Conservation (phyloP, 2,329 filamentous ascomycete species). For the Simplicillium aogashimaense region DNA sequence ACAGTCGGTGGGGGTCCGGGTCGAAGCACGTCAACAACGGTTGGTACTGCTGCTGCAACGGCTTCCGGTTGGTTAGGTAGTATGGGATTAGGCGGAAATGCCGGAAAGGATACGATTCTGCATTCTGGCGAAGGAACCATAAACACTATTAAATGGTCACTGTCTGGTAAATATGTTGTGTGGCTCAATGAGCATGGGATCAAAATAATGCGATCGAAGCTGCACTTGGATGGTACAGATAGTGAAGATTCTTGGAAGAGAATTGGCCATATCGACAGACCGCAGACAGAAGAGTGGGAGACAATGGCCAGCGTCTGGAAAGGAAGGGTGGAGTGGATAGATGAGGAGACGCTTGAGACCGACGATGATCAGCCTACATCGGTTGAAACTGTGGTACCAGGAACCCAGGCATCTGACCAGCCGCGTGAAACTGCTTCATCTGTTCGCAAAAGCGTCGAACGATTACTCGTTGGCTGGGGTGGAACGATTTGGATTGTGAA, state of each 20-base stretch:
- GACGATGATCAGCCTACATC: conserved; percentile 44
- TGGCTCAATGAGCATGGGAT: conserved; percentile 98
- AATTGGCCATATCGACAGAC: conserved; percentile 84
- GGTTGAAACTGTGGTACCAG: conserved; percentile 13
- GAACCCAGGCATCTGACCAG: conserved; percentile 26
- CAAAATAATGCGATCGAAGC: conserved; percentile 90
- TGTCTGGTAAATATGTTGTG: conserved; percentile 82
- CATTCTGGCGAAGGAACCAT: conserved; percentile 91
- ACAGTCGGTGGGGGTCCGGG: conserved; percentile 74
- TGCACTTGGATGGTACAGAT: conserved; percentile 68
- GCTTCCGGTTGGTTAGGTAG: conserved; percentile 87
- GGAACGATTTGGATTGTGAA: conserved; percentile 94
- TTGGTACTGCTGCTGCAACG: conserved; percentile 68
- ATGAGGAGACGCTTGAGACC: conserved; percentile 67
- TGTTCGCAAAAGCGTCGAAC: conserved; percentile 52
- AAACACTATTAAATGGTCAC: conserved; percentile 86
- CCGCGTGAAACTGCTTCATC: conserved; percentile 36
- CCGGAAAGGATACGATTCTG: conserved; percentile 74
- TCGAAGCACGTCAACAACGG: conserved; percentile 79
- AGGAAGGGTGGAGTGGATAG: conserved; percentile 84
- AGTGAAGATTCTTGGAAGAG: conserved; percentile 86
- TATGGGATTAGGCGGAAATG: conserved; percentile 69
- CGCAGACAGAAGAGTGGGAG: conserved; percentile 80
- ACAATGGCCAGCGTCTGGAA: conserved; percentile 97
- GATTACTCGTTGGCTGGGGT: conserved; percentile 89